Evolutionary conservation across 2,329 filamentous ascomycete genomes (phyloP), one percentile per base, ranked within the genome.

Genomic region (Furcasterigmium sp.): DNA sequence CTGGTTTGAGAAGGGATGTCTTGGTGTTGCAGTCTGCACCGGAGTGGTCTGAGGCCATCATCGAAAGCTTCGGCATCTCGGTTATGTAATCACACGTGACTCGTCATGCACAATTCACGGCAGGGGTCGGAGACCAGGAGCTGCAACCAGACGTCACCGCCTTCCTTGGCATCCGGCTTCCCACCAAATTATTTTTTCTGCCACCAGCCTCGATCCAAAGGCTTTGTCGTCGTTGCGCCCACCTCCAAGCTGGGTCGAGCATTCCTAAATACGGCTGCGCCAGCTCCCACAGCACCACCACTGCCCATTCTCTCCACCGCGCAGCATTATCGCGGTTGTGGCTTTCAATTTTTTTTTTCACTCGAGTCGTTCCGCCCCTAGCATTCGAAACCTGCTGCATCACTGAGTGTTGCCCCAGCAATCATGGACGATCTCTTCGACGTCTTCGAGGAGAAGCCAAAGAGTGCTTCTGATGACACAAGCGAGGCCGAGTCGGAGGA

Each of bases 371-470:
- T 29, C 26, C 14, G 9, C 9, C 14, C 26, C 14, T 29, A 29
- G 14, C 9, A 29, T 29, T 14, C 26, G 26, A 29, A 9, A 29
- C 14, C n/a, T n/a, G n/a, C n/a, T 29, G 9, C 14, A 8, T 29
- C 26, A 9, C 14, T 29, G 26, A 29, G 26, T 29, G 26, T 14
- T 29, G 14, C n/a, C n/a, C n/a, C n/a, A n/a, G n/a, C n/a, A n/a
- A 21, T 23, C 15, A 88, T 87, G 83, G 84, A 90, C 66, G 85
- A 90, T 48, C 75, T 93, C 53, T 93, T 93, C 56, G 82, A 87
- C 55, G 85, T 90, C 45, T 91, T 93, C 58, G 84, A 90, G 51
- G 82, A 86, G 56, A 73, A 76, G 59, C 71, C 80, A 39, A 61
- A 72, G 17, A 60, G 54, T 39, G 64, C 61, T 14, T 53, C 59